Conservation (phyloP, 108 stramenopile species). For the Mediolabrus comicus region DNA sequence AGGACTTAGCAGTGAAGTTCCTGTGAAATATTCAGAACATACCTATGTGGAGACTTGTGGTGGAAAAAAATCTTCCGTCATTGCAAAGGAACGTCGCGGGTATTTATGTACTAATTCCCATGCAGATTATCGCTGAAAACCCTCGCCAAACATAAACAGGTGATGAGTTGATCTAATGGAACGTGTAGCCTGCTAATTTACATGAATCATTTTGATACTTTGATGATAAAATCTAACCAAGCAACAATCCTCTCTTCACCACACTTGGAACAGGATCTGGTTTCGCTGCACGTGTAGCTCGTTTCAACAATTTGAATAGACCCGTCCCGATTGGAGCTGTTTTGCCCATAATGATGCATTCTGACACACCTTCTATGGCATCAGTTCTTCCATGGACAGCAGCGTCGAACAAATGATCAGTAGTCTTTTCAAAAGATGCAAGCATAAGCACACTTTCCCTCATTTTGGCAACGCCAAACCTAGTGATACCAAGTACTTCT, state of each 20-base stretch:
- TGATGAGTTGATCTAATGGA: too few relatives aligned
- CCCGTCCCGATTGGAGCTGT: slow-evolving; percentile 97
- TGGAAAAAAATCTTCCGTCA: too few relatives aligned
- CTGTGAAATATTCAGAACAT: background rate
- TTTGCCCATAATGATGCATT: slow-evolving; percentile 99
- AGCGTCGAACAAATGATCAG: slow-evolving; percentile 99
- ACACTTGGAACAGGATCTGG: slow-evolving; percentile 29
- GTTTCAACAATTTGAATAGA: slow-evolving; percentile 90
- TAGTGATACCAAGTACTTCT: slow-evolving; percentile 95
- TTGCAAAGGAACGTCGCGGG: too few relatives aligned
- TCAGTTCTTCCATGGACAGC: slow-evolving; percentile 96
- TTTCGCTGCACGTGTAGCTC: slow-evolving; percentile 44
- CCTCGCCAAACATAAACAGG: too few relatives aligned
- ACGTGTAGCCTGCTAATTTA: too few relatives aligned
- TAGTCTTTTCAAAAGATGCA: slow-evolving; percentile 99
- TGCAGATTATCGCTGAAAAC: too few relatives aligned
- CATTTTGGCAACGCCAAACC: slow-evolving; percentile 99
- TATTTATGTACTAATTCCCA: too few relatives aligned
- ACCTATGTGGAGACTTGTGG: too few relatives aligned
- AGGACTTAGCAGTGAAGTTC: background rate
- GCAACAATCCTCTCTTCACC: slow-evolving; percentile 25
- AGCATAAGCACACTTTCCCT: slow-evolving; percentile 97
- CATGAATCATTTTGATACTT: background rate
- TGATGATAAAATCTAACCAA: slow-evolving; percentile 6
- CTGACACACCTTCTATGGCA: slow-evolving; percentile 95